A percentile compares a stretch with the other conserved stretches of the same genome.
Evolutionary conservation across 2,329 filamentous ascomycete species (phyloP).

Genomic region (Apiospora phragmitis): DNA sequence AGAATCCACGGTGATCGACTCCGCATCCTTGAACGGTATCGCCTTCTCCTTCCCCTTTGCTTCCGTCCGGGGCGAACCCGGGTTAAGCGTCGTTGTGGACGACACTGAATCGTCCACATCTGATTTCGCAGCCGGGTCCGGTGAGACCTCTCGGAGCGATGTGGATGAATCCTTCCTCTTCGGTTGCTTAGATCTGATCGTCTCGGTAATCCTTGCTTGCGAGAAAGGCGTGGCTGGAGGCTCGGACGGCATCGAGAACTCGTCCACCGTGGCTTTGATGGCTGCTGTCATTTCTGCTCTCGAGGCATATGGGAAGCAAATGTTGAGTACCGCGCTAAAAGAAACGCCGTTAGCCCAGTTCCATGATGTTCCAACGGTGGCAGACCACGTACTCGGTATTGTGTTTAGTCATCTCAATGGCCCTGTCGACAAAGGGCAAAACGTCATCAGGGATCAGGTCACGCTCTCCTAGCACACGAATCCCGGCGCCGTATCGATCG

Average conservation of each 20-base stretch:
- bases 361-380: not conserved
- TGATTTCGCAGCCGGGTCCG: constrained; percentile 46
- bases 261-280: constrained; percentile 81
- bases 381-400: constrained; percentile 68
- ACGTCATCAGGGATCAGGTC: constrained; percentile 86
- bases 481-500: constrained; percentile 85
- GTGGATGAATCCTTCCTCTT: constrained; percentile 48
- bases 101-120: constrained; percentile 57
- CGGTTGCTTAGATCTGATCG: constrained; percentile 71
- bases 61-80: constrained; percentile 46
- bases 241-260: constrained; percentile 75
- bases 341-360: constrained; percentile 14
- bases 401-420: constrained; percentile 81
- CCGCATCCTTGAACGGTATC: constrained; percentile 67
- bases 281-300: constrained; percentile 92
- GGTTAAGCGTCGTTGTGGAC: constrained; percentile 60
- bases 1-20: constrained; percentile 81
- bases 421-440: constrained; percentile 81
- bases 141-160: constrained; percentile 50
- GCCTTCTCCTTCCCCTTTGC: constrained; percentile 33
- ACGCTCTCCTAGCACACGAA: constrained; percentile 82
- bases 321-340: constrained; percentile 69
- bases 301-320: constrained; percentile 97
- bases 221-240: constrained; percentile 75
- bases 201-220: constrained; percentile 82